Evolutionary conservation across 306 rosid species (phyloP).

Genomic region (Rosa chinensis): DNA sequence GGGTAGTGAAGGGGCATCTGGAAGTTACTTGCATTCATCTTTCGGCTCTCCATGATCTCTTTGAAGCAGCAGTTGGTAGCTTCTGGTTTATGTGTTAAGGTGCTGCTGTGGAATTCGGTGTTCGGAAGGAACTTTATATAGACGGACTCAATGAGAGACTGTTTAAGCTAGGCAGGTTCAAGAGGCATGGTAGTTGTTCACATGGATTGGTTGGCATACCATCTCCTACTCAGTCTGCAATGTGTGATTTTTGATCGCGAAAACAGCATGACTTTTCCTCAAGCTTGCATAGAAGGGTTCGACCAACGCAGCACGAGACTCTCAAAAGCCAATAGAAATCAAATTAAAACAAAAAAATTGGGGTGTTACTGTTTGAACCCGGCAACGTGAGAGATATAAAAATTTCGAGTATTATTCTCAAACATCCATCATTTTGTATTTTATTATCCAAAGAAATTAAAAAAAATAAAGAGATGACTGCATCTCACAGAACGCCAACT

Average conservation of each 20-base stretch:
- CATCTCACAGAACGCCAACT: too few relatives aligned
- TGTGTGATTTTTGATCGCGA: slow-evolving; percentile 14
- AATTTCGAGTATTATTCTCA: too few relatives aligned
- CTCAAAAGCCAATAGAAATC: neutral
- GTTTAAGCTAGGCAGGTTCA: slow-evolving; percentile 21
- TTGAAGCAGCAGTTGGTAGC: neutral
- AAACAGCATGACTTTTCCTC: slow-evolving; percentile 1
- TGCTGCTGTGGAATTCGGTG: neutral
- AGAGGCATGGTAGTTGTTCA: slow-evolving; percentile 49
- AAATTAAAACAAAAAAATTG: too few relatives aligned
- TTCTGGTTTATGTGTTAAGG: neutral
- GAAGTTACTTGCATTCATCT: slow-evolving; percentile 38
- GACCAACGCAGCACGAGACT: neutral
- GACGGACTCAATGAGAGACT: too few relatives aligned
- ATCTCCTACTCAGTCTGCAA: slow-evolving; percentile 33
- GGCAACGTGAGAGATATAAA: too few relatives aligned
- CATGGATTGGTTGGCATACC: slow-evolving; percentile 66
- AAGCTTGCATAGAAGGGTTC: neutral
- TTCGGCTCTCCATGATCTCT: slow-evolving; percentile 41
- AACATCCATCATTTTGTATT: too few relatives aligned
- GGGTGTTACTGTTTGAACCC: too few relatives aligned
- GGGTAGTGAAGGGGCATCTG: slow-evolving; percentile 88
- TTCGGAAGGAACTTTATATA: neutral
- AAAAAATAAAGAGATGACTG: too few relatives aligned
- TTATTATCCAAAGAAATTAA: too few relatives aligned